Conservation (phyloP, 208 protist genomes). For the Wallacemonas sp. region DNA sequence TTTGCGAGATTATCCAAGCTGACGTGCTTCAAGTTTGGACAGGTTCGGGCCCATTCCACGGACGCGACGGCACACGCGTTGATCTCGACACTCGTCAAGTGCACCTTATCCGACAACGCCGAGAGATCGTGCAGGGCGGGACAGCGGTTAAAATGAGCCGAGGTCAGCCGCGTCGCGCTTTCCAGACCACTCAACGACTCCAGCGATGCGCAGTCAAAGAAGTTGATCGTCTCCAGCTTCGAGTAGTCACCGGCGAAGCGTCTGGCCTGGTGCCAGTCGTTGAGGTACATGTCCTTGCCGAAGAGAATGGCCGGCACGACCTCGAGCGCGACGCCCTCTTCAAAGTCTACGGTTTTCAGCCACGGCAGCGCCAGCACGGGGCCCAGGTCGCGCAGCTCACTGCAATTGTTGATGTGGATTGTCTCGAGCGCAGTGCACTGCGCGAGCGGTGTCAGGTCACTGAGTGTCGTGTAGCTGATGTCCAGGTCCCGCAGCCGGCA, state of each 20-base stretch:
- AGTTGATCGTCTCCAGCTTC: background rate
- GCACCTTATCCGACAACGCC: background rate
- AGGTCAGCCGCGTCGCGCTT: background rate
- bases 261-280: background rate
- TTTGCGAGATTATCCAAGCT: background rate
- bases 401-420: slow-evolving; percentile 16
- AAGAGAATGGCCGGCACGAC: slow-evolving; percentile 6
- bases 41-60: slow-evolving; percentile 3
- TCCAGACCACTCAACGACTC: background rate
- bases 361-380: background rate
- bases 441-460: slow-evolving; percentile 5
- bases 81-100: background rate
- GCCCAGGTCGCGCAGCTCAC: background rate
- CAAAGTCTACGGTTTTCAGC: slow-evolving; percentile 4
- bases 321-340: slow-evolving; percentile 14
- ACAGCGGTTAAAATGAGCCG: background rate
- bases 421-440: background rate
- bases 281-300: background rate
- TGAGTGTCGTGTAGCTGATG: slow-evolving; percentile 10
- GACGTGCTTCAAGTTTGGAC: background rate
- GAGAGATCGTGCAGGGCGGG: background rate
- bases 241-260: slow-evolving; percentile 11
- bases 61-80: background rate
- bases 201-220: background rate
- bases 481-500: slow-evolving; percentile 1